Conservation (phyloP, 1,284 basidiomycete species). For the Laetiporus sulphureus region DNA sequence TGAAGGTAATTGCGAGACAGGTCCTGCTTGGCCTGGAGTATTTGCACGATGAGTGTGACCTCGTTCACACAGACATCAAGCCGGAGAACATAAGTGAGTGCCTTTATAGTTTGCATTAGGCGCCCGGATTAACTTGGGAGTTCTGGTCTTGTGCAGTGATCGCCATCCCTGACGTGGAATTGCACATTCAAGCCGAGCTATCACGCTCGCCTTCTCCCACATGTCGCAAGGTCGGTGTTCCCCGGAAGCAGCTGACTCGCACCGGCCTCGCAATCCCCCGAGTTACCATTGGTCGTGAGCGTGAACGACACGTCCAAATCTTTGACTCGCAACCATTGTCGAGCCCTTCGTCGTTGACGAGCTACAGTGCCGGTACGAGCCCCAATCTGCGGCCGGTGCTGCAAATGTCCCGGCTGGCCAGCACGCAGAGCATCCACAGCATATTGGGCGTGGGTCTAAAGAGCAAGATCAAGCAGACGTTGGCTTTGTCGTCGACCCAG, state of each 20-base stretch:
- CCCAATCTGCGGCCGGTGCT: constrained; percentile 25
- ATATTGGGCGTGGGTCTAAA: constrained; percentile 15
- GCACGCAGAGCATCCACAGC: constrained; percentile 19
- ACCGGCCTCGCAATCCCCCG: constrained; percentile 53
- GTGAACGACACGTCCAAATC: constrained; percentile 71
- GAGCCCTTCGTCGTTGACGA: constrained; percentile 26
- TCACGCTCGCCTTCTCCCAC: constrained; percentile 59
- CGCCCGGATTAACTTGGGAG: constrained; percentile 1
- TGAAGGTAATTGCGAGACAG: constrained; percentile 80
- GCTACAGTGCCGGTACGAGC: constrained; percentile 38
- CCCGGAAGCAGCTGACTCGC: constrained; percentile 45
- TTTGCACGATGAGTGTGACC: constrained; percentile 84
- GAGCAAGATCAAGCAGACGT: constrained; percentile 11
- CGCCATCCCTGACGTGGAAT: constrained; percentile 68
- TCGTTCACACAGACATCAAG: constrained; percentile 87
- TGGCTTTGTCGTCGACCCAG: constrained; percentile 10
- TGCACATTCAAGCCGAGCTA: constrained; percentile 62
- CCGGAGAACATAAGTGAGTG: constrained; percentile 86
- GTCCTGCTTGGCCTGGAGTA: constrained; percentile 86
- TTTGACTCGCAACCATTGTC: constrained; percentile 71
- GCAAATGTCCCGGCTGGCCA: constrained; percentile 25
- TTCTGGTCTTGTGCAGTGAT: constrained; percentile 53
- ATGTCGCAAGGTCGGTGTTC: constrained; percentile 65
- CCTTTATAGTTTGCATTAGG: constrained; percentile 4
- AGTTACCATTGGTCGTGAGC: constrained; percentile 39